phyloP scores from a whole-genome alignment of 2,329 filamentous ascomycete species.

The Monilinia fructigena region DNA sequence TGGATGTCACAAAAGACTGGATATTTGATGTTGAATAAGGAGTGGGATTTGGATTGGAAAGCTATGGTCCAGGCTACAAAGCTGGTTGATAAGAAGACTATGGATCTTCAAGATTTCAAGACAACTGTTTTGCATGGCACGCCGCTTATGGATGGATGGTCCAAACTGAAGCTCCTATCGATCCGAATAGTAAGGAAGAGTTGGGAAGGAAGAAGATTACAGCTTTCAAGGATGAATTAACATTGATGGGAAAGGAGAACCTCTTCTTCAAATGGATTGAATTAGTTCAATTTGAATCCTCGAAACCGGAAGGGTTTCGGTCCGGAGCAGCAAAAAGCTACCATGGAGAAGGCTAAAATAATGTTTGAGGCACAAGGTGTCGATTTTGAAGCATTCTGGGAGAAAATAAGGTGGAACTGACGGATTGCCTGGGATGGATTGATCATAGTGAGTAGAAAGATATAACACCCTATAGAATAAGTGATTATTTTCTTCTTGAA shows the following conservation, averaged over 20 bases:
- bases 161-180: slow-evolving; percentile 57
- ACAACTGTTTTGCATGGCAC: slow-evolving; percentile 68
- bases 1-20: slow-evolving; percentile 77
- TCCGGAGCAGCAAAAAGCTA: slow-evolving; percentile 66
- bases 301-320: slow-evolving; percentile 78
- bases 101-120: slow-evolving; percentile 64
- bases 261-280: slow-evolving; percentile 93
- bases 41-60: slow-evolving; percentile 86
- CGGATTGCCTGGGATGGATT: slow-evolving; percentile 52
- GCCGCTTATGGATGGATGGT: slow-evolving; percentile 70
- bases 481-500: not conserved
- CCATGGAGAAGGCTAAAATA: slow-evolving; percentile 70
- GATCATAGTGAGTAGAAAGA: not conserved
- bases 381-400: slow-evolving; percentile 81
- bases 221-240: slow-evolving; percentile 73
- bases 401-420: slow-evolving; percentile 62
- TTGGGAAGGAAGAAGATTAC: slow-evolving; percentile 72
- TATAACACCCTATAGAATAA: slow-evolving; percentile 19
- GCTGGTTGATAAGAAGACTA: slow-evolving; percentile 62
- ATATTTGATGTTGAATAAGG: slow-evolving; percentile 78
- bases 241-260: slow-evolving; percentile 76
- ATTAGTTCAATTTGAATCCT: slow-evolving; percentile 83
- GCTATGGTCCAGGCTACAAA: slow-evolving; percentile 73
- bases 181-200: slow-evolving; percentile 54
- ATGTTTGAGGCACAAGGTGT: slow-evolving; percentile 73